These are phyloP conservation scores for Zygosaccharomyces gambellarensis DNA, from an alignment of 805 yeast species.

Conservation along the genomic window DNA sequence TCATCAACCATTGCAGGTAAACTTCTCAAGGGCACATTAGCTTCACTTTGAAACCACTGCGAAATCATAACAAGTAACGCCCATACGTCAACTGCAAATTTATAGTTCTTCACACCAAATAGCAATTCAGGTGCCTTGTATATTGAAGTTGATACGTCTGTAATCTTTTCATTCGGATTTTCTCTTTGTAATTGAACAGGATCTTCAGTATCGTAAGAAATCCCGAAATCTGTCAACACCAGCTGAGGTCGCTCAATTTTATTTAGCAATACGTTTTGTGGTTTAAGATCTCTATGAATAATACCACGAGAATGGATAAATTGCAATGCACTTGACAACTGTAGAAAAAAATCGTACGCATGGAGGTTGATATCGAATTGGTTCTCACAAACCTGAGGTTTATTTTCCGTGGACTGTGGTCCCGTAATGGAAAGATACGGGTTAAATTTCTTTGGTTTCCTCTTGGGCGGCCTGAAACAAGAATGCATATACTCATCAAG, in stretches of 20 bases:
- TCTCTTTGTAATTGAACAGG: constrained; percentile 23
- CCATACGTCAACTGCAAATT: constrained; percentile 65
- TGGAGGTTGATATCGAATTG: constrained; percentile 17
- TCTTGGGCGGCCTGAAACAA: constrained; percentile 12
- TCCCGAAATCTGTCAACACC: constrained; percentile 66
- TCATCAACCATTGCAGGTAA: constrained; percentile 30
- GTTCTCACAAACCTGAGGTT: constrained; percentile 13
- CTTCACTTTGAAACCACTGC: constrained; percentile 41
- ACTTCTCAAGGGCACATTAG: constrained; percentile 8
- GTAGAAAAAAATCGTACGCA: constrained; percentile 52
- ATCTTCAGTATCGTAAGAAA: constrained; percentile 42
- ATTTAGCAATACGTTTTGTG: constrained; percentile 79
- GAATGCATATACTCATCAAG: constrained; percentile 20
- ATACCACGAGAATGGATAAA: constrained; percentile 82
- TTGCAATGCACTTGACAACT: constrained; percentile 70
- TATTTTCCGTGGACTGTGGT: not conserved
- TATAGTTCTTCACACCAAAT: constrained; percentile 53
- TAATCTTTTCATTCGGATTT: constrained; percentile 30
- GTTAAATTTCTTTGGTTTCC: constrained; percentile 12
- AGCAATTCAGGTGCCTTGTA: constrained; percentile 76
- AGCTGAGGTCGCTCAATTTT: constrained; percentile 38
- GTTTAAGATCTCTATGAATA: constrained; percentile 91
- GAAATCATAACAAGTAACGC: constrained; percentile 57
- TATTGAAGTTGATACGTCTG: constrained; percentile 59
- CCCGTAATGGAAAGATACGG: constrained; percentile 17